These are phyloP conservation scores for Fusarium keratoplasticum DNA, from an alignment of 2,329 filamentous ascomycete species.

Conservation along the genomic window DNA sequence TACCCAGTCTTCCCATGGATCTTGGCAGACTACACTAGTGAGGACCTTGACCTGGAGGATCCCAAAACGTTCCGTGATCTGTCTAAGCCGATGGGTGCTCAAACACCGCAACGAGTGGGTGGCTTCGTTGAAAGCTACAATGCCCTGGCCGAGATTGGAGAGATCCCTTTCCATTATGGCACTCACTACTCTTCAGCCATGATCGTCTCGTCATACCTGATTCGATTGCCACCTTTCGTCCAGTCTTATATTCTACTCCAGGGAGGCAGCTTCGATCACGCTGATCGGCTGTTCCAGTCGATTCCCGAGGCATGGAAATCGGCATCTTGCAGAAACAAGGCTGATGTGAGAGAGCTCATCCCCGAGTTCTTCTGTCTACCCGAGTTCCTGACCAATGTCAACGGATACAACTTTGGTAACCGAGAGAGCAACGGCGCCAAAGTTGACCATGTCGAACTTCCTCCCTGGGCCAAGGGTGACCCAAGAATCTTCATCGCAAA, in stretches of 20 bases:
- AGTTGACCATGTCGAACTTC: conserved; percentile 89
- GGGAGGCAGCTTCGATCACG: conserved; percentile 96
- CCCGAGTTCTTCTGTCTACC: conserved; percentile 98
- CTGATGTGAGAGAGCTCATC: conserved; percentile 92
- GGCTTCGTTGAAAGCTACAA: conserved; percentile 88
- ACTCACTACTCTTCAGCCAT: conserved; percentile 99
- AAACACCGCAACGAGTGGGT: conserved; percentile 78
- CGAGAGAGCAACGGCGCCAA: conserved; percentile 82
- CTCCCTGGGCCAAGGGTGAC: conserved; percentile 96
- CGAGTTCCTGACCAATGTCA: conserved; percentile 94
- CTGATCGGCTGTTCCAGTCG: conserved; percentile 94
- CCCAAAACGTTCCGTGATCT: conserved; percentile 90
- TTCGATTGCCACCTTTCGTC: conserved; percentile 94
- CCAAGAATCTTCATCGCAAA: conserved; percentile 96
- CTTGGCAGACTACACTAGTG: conserved; percentile 92
- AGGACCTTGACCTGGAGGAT: conserved; percentile 88
- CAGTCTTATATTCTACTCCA: conserved; percentile 95
- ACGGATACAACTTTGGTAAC: conserved; percentile 91
- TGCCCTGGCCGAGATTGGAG: conserved; percentile 90
- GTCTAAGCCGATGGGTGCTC: conserved; percentile 96
- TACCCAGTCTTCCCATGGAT: conserved; percentile 99
- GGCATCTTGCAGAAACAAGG: conserved; percentile 88
- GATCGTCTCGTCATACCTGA: conserved; percentile 97
- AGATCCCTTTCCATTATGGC: conserved; percentile 95
- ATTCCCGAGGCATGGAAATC: conserved; percentile 92